Conservation (phyloP, 2,329 filamentous ascomycete species). For the Ceratocystis albifundus region DNA sequence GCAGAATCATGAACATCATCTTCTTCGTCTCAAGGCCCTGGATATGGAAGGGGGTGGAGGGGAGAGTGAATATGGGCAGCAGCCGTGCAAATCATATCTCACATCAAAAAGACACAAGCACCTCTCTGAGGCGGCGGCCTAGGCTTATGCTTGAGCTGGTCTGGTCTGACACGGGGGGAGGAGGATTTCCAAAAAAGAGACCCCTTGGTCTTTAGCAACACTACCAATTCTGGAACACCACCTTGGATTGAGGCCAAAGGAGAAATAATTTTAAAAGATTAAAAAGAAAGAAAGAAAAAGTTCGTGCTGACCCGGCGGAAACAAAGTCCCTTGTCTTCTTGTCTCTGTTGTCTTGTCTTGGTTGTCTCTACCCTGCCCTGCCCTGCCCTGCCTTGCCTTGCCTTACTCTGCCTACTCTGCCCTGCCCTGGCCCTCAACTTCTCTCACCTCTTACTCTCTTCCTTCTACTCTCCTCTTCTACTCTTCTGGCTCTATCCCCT, state of each 20-base stretch:
- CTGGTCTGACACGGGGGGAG: background rate
- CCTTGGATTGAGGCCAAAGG: background rate
- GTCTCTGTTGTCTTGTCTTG: background rate
- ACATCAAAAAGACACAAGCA: background rate
- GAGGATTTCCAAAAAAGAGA: too few species aligned
- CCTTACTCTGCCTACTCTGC: background rate
- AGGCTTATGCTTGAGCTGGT: too few species aligned
- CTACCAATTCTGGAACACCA: background rate
- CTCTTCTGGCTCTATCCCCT: background rate
- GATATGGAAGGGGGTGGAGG: background rate
- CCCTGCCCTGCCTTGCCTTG: background rate
- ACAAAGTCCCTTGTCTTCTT: slow-evolving; percentile 2
- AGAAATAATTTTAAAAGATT: background rate
- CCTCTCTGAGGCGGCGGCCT: background rate
- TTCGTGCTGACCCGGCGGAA: background rate
- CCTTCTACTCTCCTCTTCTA: background rate
- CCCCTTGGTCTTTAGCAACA: background rate
- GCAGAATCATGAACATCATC: background rate
- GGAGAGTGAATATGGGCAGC: background rate
- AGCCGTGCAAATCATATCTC: background rate
- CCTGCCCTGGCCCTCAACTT: background rate
- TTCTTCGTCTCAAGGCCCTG: too few species aligned
- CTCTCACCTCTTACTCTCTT: background rate
- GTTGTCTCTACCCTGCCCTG: background rate
- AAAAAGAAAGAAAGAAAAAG: background rate